These are phyloP conservation scores for Obba rivulosa DNA, from an alignment of 768 basidiomycete species.

Conservation along the genomic window DNA sequence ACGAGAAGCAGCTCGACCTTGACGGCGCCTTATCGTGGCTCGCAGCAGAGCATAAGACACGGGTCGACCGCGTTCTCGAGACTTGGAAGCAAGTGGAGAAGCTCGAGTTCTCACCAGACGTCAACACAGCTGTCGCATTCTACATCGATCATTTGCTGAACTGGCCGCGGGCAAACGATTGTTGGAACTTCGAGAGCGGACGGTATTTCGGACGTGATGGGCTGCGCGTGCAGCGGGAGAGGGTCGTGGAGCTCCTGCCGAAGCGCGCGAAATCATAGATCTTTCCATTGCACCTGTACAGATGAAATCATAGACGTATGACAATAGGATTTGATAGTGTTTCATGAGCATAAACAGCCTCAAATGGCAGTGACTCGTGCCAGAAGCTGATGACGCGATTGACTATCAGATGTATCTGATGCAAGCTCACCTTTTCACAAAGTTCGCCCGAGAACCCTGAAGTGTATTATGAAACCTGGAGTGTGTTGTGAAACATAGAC, in stretches of 20 bases:
- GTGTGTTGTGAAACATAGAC: no score
- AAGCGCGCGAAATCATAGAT: no score
- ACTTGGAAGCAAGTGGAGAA: conserved; percentile 10
- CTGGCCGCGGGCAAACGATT: conserved; percentile 21
- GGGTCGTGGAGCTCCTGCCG: conserved; percentile 13
- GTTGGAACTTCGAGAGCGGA: conserved; percentile 27
- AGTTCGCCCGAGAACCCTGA: no score
- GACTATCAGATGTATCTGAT: no score
- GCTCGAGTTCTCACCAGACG: conserved; percentile 16
- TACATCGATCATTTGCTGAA: conserved; percentile 23
- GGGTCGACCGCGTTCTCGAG: neutral
- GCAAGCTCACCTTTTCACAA: no score
- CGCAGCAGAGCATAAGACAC: neutral
- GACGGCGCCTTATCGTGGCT: conserved; percentile 16
- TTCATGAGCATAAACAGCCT: no score
- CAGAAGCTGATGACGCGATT: no score
- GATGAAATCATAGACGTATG: no score
- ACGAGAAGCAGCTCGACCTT: conserved; percentile 8
- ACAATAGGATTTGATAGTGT: no score
- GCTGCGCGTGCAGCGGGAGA: conserved; percentile 16
- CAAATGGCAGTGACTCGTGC: no score
- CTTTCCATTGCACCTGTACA: no score
- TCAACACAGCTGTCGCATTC: conserved; percentile 20
- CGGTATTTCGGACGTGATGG: conserved; percentile 28
- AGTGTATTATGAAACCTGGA: no score